Evolutionary conservation across 495 filamentous ascomycete species (phyloP).

Genomic region (Lepidopterella palustris): DNA sequence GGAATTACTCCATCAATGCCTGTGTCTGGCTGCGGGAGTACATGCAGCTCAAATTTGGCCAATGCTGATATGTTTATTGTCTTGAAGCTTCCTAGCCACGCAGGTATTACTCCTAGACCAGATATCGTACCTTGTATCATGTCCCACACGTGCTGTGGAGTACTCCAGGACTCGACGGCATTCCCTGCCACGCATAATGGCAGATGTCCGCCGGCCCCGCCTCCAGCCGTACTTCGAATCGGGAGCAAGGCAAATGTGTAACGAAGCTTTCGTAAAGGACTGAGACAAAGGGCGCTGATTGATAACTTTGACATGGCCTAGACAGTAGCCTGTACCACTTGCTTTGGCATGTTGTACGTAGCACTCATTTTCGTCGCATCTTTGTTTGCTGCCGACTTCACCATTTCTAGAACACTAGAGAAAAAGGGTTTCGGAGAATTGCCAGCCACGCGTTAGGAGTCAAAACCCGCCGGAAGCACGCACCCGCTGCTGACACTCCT

Average conservation of each 20-base stretch:
- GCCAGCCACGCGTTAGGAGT: not conserved
- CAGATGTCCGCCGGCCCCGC: no score
- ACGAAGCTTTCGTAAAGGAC: not conserved
- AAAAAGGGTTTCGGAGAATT: not conserved
- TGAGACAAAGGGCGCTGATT: not conserved
- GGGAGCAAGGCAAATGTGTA: not conserved
- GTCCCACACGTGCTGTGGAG: no score
- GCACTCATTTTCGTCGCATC: not conserved
- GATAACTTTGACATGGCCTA: not conserved
- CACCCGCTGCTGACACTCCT: not conserved
- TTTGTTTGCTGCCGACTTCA: not conserved
- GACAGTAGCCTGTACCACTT: not conserved
- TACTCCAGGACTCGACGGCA: no score
- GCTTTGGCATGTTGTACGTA: not conserved
- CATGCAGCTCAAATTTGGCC: not conserved
- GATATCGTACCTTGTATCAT: no score
- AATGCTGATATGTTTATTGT: not conserved
- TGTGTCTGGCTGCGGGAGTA: not conserved
- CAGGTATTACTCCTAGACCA: no score
- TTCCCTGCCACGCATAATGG: no score
- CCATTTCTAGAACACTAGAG: not conserved
- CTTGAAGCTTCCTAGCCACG: no score
- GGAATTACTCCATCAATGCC: not conserved
- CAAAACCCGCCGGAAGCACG: not conserved
- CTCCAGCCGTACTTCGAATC: no score